Base-by-base conservation (phyloP, 805 yeast genomes). In the Saccharomyces paradoxus region DNA sequence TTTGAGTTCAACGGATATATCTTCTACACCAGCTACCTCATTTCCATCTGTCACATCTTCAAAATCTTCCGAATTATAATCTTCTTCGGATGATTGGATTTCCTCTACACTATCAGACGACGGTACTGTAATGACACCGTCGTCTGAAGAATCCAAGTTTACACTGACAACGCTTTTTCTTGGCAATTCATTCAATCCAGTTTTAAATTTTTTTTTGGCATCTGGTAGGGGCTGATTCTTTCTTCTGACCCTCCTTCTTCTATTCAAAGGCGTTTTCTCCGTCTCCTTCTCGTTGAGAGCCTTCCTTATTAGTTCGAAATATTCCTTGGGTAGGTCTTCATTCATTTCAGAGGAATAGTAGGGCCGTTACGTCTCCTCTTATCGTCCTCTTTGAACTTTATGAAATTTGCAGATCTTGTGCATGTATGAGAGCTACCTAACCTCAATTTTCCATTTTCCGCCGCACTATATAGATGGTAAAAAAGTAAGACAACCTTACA, bases 241-340 rank as follows among this genome's bases (percentile, higher is more conserved):
- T 5, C 46, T 50, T 26, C 47, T 28, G 14, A 48, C 44, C 17
- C 57, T 54, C 44, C 53, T 57, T 51, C 54, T 53, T 50, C 62
- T 56, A 57, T 61, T 60, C 46, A 58, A 48, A 21, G 66, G 64
- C 24, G 49, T 29, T 9, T 50, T 47, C 4, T 48, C 28, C 13
- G 41, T 29, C 46, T 54, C 53, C 51, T 65, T 66, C 50, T 66
- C 71, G 17, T 55, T 54, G 4, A 69, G 59, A 24, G 64, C 69
- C 32, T 65, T 63, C 49, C 68, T 56, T 27, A 68, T 60, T 44
- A 69, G 53, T 4, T 68, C 64, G 56, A 69, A 69, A 51, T 69
- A 63, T 50, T 69, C 72, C 41, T 62, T 64, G 21, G 71, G 55
- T 41, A 68, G 54, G 37, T 62, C 52, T 49, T 59, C 61, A 56